Conservation (phyloP, 208 protist genomes). For the Trypanosoma mega region DNA sequence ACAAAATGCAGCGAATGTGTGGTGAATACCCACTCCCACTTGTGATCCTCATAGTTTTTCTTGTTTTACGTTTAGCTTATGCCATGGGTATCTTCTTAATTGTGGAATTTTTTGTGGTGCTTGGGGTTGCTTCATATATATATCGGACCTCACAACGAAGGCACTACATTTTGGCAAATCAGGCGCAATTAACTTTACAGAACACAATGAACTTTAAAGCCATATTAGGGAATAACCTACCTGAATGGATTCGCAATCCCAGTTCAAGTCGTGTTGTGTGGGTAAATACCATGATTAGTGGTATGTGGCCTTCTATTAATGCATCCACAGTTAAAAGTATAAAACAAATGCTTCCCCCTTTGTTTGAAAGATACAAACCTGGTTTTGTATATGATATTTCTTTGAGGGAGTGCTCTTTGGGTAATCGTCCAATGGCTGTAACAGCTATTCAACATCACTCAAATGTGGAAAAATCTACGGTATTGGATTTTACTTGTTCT, state of each 20-base stretch:
- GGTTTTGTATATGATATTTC: conserved; percentile 50
- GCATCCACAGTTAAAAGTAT: conserved; percentile 50
- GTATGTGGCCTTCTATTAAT: conserved; percentile 62
- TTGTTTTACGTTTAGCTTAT: conserved; percentile 44
- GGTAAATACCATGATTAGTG: conserved; percentile 54
- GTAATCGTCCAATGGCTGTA: conserved; percentile 46
- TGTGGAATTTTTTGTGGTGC: conserved; percentile 55
- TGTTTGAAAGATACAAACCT: conserved; percentile 55
- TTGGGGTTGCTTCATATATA: conserved; percentile 41
- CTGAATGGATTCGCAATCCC: conserved; percentile 73
- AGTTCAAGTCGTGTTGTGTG: conserved; percentile 64
- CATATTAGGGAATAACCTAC: conserved; percentile 55
- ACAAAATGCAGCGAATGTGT: conserved; percentile 21
- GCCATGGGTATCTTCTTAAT: conserved; percentile 57
- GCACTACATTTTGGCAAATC: conserved; percentile 28
- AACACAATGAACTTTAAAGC: conserved; percentile 36
- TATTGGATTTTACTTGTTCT: conserved; percentile 60
- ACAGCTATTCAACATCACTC: conserved; percentile 65
- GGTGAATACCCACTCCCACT: conserved; percentile 23
- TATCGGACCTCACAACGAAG: conserved; percentile 30
- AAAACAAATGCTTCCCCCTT: conserved; percentile 32
- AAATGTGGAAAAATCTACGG: conserved; percentile 46
- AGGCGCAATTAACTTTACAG: conserved; percentile 41
- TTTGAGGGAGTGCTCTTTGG: conserved; percentile 49
- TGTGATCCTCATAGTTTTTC: conserved; percentile 35